Evolutionary conservation across 148 eudicot genomes (phyloP).

Genomic region (Hydrangea macrophylla): DNA sequence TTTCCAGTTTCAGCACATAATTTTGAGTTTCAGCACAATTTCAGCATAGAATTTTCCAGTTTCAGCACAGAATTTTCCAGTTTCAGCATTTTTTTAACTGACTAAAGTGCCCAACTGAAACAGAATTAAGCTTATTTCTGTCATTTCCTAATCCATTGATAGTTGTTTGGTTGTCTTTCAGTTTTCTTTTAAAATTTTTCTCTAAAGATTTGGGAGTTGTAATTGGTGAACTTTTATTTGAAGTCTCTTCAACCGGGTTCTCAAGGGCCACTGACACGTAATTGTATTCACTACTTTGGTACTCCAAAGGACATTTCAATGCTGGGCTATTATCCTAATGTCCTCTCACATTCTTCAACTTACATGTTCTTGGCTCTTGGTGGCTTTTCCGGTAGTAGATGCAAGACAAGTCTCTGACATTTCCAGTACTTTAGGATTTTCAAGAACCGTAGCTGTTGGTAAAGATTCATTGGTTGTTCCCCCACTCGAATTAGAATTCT

Average conservation of each 20-base stretch:
- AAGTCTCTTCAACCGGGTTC: not conserved
- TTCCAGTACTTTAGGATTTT: too few species aligned
- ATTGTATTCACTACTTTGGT: not conserved
- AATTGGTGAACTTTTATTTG: not conserved
- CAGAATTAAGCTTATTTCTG: not conserved
- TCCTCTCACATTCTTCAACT: not conserved
- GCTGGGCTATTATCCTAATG: not conserved
- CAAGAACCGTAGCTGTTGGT: too few species aligned
- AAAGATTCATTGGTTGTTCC: too few species aligned
- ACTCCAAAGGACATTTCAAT: not conserved
- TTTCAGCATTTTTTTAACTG: conserved; percentile 1
- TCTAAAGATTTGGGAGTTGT: not conserved
- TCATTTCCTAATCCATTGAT: not conserved
- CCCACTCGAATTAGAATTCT: too few species aligned
- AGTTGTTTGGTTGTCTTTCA: conserved; percentile 1
- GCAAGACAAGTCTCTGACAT: too few species aligned
- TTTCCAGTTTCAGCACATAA: too few species aligned
- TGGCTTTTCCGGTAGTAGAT: too few species aligned
- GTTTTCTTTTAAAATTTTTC: not conserved
- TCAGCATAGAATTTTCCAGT: too few species aligned
- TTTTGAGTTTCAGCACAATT: too few species aligned
- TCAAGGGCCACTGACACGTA: not conserved
- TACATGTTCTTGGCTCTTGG: too few species aligned
- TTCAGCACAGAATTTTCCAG: too few species aligned
- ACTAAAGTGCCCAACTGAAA: not conserved